These are phyloP conservation scores for Penicillium manginii DNA, from an alignment of 495 filamentous ascomycete genomes.

Conservation along the genomic window DNA sequence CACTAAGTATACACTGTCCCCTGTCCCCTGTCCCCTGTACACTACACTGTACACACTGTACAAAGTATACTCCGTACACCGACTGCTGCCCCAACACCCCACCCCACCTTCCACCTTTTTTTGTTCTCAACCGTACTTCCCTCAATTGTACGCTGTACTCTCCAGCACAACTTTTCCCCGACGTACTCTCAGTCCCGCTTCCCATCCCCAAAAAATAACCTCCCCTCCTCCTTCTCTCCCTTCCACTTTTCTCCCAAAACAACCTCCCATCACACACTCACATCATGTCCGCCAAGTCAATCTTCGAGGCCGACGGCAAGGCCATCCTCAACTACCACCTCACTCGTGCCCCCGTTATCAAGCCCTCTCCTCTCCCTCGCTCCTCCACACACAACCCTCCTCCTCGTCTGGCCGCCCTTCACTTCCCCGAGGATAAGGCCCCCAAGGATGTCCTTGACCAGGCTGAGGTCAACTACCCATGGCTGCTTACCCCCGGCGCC, in stretches of 20 bases:
- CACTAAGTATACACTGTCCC: neutral
- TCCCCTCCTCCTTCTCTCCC: neutral
- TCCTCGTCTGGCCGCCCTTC: conserved; percentile 84
- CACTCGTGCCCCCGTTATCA: conserved; percentile 96
- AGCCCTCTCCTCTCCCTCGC: conserved; percentile 89
- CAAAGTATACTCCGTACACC: neutral
- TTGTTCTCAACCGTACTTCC: conserved; percentile 25
- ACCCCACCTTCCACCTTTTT: conserved; percentile 10
- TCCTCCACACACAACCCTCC: conserved; percentile 89
- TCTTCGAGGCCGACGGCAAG: conserved; percentile 99
- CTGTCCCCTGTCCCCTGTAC: conserved; percentile 3
- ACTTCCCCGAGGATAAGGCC: conserved; percentile 88
- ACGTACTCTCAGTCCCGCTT: conserved; percentile 25
- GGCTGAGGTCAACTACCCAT: conserved; percentile 94
- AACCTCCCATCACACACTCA: conserved; percentile 30
- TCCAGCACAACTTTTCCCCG: conserved; percentile 36
- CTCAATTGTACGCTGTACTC: conserved; percentile 42
- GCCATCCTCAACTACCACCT: conserved; percentile 99
- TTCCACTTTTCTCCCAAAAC: conserved; percentile 17
- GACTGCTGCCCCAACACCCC: conserved; percentile 12
- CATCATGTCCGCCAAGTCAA: conserved; percentile 96
- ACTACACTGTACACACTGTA: neutral
- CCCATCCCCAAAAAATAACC: conserved; percentile 6
- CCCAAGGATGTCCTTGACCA: conserved; percentile 88
- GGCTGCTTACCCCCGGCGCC: conserved; percentile 78